These are phyloP conservation scores for Setomelanomma holmii DNA, from an alignment of 2,329 filamentous ascomycete species.

Conservation along the genomic window DNA sequence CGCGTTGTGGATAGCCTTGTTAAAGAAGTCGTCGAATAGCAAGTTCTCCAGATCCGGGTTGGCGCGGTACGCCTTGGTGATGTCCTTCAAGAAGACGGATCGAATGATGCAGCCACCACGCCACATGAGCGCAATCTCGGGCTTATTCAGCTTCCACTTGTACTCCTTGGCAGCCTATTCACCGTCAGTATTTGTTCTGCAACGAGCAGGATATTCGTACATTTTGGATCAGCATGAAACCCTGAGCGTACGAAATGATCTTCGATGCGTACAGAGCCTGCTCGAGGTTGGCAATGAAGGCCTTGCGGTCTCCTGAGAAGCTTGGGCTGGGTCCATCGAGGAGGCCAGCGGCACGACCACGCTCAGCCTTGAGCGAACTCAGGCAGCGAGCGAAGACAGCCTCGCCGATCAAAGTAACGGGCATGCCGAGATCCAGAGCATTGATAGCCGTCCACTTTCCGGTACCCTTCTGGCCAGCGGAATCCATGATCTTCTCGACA, in stretches of 20 bases:
- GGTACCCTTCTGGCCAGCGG: slow-evolving; percentile 98
- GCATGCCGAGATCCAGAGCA: slow-evolving; percentile 97
- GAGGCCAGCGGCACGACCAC: slow-evolving; percentile 78
- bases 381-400: slow-evolving; percentile 94
- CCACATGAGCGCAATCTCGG: slow-evolving; percentile 99
- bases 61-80: slow-evolving; percentile 90
- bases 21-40: slow-evolving; percentile 99
- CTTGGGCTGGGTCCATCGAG: slow-evolving; percentile 78
- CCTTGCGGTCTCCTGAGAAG: slow-evolving; percentile 88
- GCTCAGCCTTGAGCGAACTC: slow-evolving; percentile 93
- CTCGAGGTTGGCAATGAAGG: slow-evolving; percentile 96
- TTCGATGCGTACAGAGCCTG: slow-evolving; percentile 99
- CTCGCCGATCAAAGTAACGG: slow-evolving; percentile 97
- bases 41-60: slow-evolving; percentile 97
- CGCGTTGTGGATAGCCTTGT: slow-evolving; percentile 96
- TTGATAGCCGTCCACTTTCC: slow-evolving; percentile 99
- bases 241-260: slow-evolving; percentile 99
- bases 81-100: slow-evolving; percentile 99
- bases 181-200: slow-evolving; percentile 8
- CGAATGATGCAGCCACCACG: slow-evolving; percentile 99
- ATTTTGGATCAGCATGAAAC: slow-evolving; percentile 99
- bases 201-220: slow-evolving; percentile 58
- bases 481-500: slow-evolving; percentile 98
- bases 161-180: slow-evolving; percentile 90
- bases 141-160: slow-evolving; percentile 99